Percentiles rank a stretch among this genome's conserved stretches.
phyloP scores from a whole-genome alignment of 2,329 filamentous ascomycete species.

The Calonectria henricotiae region DNA sequence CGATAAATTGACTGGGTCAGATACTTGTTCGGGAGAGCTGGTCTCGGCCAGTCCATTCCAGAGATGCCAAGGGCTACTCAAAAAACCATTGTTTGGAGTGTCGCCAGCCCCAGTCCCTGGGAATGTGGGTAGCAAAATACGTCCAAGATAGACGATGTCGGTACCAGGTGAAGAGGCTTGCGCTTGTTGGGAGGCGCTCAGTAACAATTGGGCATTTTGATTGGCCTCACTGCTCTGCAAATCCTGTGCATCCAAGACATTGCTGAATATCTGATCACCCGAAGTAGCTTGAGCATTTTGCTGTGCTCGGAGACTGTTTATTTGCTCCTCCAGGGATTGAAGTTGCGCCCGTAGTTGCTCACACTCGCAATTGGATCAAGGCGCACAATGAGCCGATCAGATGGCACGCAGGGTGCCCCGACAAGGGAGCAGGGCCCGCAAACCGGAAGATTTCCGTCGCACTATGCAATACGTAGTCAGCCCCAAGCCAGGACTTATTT shows the following conservation, averaged over 20 bases:
- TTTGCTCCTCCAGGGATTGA: constrained; percentile 39
- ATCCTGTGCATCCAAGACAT: neutral
- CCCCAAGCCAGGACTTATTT: neutral
- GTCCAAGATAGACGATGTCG: constrained; percentile 42
- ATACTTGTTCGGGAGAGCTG: constrained; percentile 38
- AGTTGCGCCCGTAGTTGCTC: constrained; percentile 44
- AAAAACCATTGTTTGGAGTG: constrained; percentile 42
- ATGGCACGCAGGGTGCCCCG: constrained; percentile 44
- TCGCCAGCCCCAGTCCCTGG: constrained; percentile 22
- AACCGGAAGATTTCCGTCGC: constrained; percentile 45
- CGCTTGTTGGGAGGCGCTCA: neutral
- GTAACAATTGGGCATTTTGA: neutral
- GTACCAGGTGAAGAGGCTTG: neutral
- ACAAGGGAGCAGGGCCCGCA: constrained; percentile 44
- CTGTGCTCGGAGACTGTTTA: constrained; percentile 41
- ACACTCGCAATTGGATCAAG: constrained; percentile 46
- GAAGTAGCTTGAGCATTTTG: constrained; percentile 29
- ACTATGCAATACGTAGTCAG: constrained; percentile 31
- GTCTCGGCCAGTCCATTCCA: constrained; percentile 44
- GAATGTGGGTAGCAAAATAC: constrained; percentile 48
- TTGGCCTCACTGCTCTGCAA: neutral
- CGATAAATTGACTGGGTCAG: constrained; percentile 31
- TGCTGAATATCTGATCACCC: constrained; percentile 22
- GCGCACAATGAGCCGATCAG: constrained; percentile 46
- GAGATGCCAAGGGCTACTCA: constrained; percentile 46